Evolutionary conservation across 2,329 filamentous ascomycete species (phyloP).

Genomic region (Nakataea oryzae): DNA sequence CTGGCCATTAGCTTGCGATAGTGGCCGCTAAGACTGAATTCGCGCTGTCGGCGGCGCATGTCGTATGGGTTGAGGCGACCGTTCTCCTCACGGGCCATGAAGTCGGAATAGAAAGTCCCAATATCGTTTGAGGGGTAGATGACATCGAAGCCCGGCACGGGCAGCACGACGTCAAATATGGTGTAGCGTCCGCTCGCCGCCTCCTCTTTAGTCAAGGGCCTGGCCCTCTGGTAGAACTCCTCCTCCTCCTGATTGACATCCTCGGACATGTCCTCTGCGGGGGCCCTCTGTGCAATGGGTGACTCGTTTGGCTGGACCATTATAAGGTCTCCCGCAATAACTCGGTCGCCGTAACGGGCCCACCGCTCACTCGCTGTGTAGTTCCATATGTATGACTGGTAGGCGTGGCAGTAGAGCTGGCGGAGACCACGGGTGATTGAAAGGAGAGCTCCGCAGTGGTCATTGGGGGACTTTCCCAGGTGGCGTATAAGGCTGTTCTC

Average conservation of each 20-base stretch:
- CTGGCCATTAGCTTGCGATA: constrained; percentile 78
- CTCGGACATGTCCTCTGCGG: constrained; percentile 54
- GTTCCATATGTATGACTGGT: constrained; percentile 95
- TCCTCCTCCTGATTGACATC: constrained; percentile 38
- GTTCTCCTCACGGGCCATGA: constrained; percentile 74
- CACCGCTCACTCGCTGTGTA: constrained; percentile 71
- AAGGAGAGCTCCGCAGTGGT: constrained; percentile 73
- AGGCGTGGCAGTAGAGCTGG: constrained; percentile 94
- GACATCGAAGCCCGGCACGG: constrained; percentile 85
- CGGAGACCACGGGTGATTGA: constrained; percentile 72
- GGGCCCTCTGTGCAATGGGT: constrained; percentile 22
- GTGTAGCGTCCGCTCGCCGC: constrained; percentile 63
- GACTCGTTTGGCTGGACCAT: constrained; percentile 32
- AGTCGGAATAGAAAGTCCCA: constrained; percentile 71
- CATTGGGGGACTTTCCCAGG: constrained; percentile 46
- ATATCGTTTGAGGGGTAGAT: constrained; percentile 77
- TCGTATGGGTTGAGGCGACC: constrained; percentile 71
- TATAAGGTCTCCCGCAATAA: constrained; percentile 80
- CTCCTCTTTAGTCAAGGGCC: constrained; percentile 67
- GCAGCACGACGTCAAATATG: constrained; percentile 83
- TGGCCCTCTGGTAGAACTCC: constrained; percentile 43
- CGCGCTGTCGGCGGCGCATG: constrained; percentile 79
- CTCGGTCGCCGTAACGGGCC: constrained; percentile 59
- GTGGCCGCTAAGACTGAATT: constrained; percentile 78
- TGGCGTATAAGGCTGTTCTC: constrained; percentile 73